Conservation (phyloP, 2,329 filamentous ascomycete species). For the Aciculosporium take region DNA sequence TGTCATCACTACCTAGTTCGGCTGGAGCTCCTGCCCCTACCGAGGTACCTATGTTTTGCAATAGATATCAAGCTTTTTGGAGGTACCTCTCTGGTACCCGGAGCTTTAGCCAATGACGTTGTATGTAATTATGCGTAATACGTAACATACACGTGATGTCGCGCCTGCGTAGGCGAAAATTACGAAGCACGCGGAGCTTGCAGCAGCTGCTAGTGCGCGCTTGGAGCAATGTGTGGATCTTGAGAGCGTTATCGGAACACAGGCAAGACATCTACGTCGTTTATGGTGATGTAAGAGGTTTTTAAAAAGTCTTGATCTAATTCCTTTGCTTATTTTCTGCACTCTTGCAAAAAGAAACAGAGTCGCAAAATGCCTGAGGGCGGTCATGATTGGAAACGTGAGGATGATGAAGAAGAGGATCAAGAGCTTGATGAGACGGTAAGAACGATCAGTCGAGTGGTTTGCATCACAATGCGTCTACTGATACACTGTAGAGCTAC, state of each 20-base stretch:
- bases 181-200: not conserved
- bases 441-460: constrained; percentile 6
- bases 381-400: constrained; percentile 30
- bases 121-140: constrained; percentile 9
- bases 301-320: too few species aligned
- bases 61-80: too few species aligned
- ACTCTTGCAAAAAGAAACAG: not conserved
- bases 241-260: constrained; percentile 2
- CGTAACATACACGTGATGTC: constrained; percentile 22
- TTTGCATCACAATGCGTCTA: not conserved
- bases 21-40: not conserved
- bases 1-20: not conserved
- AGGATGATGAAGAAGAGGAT: constrained; percentile 52
- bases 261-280: not conserved
- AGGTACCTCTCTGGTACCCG: constrained; percentile 7
- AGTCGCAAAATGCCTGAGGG: constrained; percentile 18
- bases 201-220: constrained; percentile 11
- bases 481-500: constrained; percentile 47
- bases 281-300: not conserved
- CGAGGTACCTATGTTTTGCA: not conserved
- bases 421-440: constrained; percentile 48
- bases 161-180: constrained; percentile 12
- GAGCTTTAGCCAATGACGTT: constrained; percentile 14
- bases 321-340: too few species aligned
- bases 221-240: constrained; percentile 15